These are phyloP conservation scores for Syzygium aromaticum DNA, from an alignment of 345 rosid species.

Conservation along the genomic window DNA sequence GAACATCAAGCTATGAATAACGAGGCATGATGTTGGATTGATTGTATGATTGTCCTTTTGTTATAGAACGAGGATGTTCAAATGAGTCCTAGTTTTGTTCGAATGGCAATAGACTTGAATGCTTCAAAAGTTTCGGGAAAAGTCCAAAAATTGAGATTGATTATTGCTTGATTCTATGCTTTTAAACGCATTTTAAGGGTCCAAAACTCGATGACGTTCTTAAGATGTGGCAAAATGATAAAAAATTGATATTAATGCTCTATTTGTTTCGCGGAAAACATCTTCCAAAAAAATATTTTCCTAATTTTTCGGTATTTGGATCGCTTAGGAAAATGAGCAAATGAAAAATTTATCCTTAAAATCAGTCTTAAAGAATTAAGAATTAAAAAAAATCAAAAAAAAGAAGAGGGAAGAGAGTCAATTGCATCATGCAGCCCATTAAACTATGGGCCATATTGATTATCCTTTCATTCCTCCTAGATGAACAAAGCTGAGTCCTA, in stretches of 20 bases:
- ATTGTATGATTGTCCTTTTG: not conserved
- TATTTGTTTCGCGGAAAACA: too few species aligned
- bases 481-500: not conserved
- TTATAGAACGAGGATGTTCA: not conserved
- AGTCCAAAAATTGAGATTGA: not conserved
- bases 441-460: not conserved
- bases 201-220: not conserved
- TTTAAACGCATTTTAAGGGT: not conserved
- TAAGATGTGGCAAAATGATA: not conserved
- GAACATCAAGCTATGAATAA: not conserved
- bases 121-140: not conserved
- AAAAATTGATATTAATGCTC: not conserved
- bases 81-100: not conserved
- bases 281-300: too few species aligned
- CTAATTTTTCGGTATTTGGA: too few species aligned
- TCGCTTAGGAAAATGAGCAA: too few species aligned
- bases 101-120: not conserved
- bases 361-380: too few species aligned
- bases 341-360: too few species aligned
- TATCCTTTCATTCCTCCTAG: not conserved
- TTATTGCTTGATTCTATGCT: not conserved
- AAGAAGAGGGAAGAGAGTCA: not conserved
- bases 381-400: not conserved
- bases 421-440: not conserved
- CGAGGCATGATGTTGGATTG: not conserved